Percentiles rank a stretch among this genome's conserved stretches.
phyloP scores from a whole-genome alignment of 2,329 filamentous ascomycete genomes.

The Penicillium sclerotiorum region DNA sequence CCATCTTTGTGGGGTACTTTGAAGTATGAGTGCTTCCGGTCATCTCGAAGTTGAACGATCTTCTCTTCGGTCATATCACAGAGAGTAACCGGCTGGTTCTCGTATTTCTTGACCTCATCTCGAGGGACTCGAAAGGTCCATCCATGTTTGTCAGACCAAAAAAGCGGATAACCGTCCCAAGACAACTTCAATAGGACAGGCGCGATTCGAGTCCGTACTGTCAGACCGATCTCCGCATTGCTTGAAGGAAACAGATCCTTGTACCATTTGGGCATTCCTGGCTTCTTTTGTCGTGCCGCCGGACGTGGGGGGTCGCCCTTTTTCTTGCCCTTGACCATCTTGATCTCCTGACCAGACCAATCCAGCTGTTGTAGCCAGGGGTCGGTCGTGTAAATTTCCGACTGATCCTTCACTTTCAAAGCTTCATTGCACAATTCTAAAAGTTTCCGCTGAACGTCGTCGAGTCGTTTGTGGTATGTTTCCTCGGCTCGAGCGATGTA shows the following conservation, averaged over 20 bases:
- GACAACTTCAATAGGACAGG: slow-evolving; percentile 79
- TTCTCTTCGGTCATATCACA: slow-evolving; percentile 79
- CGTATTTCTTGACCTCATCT: slow-evolving; percentile 65
- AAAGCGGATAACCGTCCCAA: slow-evolving; percentile 86
- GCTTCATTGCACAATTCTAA: slow-evolving; percentile 75
- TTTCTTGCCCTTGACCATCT: slow-evolving; percentile 87
- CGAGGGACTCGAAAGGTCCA: slow-evolving; percentile 85
- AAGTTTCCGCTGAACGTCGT: slow-evolving; percentile 76
- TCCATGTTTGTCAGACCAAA: slow-evolving; percentile 91
- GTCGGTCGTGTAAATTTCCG: slow-evolving; percentile 72
- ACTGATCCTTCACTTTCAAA: slow-evolving; percentile 69
- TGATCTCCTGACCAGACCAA: slow-evolving; percentile 91
- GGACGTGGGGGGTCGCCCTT: slow-evolving; percentile 78
- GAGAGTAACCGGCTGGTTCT: slow-evolving; percentile 68
- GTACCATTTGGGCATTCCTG: slow-evolving; percentile 95
- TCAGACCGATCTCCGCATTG: slow-evolving; percentile 69
- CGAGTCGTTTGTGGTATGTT: slow-evolving; percentile 75
- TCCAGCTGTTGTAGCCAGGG: slow-evolving; percentile 93
- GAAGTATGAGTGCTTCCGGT: slow-evolving; percentile 71
- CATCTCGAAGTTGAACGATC: slow-evolving; percentile 65
- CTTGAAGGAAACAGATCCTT: slow-evolving; percentile 80
- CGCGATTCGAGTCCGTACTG: slow-evolving; percentile 84
- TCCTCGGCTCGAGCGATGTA: slow-evolving; percentile 84
- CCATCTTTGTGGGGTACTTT: slow-evolving; percentile 98
- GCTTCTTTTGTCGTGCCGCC: slow-evolving; percentile 83